phyloP scores from a whole-genome alignment of 768 basidiomycete genomes.

The Mycena latifolia region DNA sequence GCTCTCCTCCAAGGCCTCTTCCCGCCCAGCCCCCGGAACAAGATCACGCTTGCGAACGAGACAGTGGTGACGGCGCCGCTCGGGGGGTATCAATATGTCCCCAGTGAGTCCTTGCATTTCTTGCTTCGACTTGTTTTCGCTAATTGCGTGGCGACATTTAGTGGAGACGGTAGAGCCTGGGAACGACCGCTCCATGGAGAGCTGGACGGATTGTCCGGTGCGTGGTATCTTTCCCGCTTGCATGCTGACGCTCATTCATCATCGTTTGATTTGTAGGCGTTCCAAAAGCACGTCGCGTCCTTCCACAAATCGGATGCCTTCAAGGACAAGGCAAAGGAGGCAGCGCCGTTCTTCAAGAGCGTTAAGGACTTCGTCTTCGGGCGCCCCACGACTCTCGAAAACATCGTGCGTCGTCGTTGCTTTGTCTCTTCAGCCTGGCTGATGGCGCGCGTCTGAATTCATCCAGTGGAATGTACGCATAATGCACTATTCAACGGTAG shows the following conservation, averaged over 20 bases:
- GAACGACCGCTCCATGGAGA: constrained; percentile 87
- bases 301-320: constrained; percentile 61
- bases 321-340: constrained; percentile 52
- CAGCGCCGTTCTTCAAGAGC: constrained; percentile 60
- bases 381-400: constrained; percentile 58
- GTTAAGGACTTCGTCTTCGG: constrained; percentile 64
- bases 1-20: constrained; percentile 89
- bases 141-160: constrained; percentile 36
- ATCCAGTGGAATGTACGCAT: constrained; percentile 75
- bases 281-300: constrained; percentile 55
- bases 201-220: constrained; percentile 77
- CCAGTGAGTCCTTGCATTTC: constrained; percentile 57
- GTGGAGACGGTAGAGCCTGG: constrained; percentile 89
- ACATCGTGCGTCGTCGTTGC: constrained; percentile 52
- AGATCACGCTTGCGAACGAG: constrained; percentile 84
- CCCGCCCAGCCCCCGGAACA: constrained; percentile 82
- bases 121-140: background rate
- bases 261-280: constrained; percentile 47
- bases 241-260: background rate
- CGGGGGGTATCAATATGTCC: constrained; percentile 89
- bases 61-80: constrained; percentile 79
- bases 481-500: no score
- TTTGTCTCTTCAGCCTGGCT: background rate
- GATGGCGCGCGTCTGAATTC: constrained; percentile 27
- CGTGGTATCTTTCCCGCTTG: constrained; percentile 17